Evolutionary conservation across 1,284 basidiomycete genomes (phyloP), one percentile per base, ranked within the genome.

Genomic region (Mycosarcoma maydis): DNA sequence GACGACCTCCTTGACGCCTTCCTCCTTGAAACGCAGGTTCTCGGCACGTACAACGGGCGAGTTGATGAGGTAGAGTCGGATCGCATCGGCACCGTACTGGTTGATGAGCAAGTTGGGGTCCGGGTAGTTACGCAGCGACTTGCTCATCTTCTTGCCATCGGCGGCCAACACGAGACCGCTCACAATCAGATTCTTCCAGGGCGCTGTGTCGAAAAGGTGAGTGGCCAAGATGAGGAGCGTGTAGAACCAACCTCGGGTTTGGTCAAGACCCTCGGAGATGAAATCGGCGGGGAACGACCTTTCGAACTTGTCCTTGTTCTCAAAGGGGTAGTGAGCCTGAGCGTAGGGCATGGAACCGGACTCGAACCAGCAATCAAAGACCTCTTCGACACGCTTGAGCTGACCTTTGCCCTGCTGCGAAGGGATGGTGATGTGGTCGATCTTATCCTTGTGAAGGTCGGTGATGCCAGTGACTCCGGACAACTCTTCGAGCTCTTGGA

Each of bases 311-410:
- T 95, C 94, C 83, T 90, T 90, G 84, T 94, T 96, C 84, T 98
- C 95, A 82, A 98, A 98, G 8, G 96, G 96, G 85, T 96, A 98
- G 83, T 99, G 96, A 13, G 89, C 87, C 80, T 98, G 95, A 2
- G 94, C 96, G 80, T 96, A 99, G 4, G 96, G 96, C 96, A 99
- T 99, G 80, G 94, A 95, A 84, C 96, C 96, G 7, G 95, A 98
- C 85, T 99, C 96, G 82, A 99, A 98, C 96, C 96, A 99, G 82
- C 96, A 99, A 83, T 99, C 96, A 82, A 99, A 98, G 27, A 99
- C 94, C 83, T 98, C 96, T 62, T 97, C 92, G 17, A 98, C 87
- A 58, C 95, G 89, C 83, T 87, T 92, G 38, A 99, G 85, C 19
- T 84, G 83, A 19, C 95, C 96, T 80, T 94, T 96, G 66, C 94